Evolutionary conservation across 2,329 filamentous ascomycete species (phyloP).

Genomic region (Cadophora sp.): DNA sequence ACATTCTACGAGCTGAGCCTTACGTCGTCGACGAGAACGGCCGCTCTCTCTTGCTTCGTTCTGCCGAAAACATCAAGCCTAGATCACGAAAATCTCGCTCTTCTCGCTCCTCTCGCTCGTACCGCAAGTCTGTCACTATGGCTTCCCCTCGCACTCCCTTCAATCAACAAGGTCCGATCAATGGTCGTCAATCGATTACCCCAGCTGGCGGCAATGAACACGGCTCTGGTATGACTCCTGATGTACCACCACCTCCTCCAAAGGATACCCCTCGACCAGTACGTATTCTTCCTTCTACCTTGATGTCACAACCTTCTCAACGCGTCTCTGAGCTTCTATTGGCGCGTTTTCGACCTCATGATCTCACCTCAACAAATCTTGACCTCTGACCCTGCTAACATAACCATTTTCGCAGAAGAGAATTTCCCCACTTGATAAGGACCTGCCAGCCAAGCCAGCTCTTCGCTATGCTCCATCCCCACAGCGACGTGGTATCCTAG

Average conservation of each 20-base stretch:
- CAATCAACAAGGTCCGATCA: neutral
- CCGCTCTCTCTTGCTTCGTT: neutral
- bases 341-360: neutral
- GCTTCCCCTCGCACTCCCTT: constrained; percentile 10
- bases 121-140: neutral
- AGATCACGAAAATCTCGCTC: neutral
- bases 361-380: neutral
- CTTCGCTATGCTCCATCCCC: constrained; percentile 16
- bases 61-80: neutral
- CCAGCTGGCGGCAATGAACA: neutral
- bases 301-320: neutral
- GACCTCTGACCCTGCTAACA: neutral
- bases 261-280: constrained; percentile 21
- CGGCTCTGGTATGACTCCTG: constrained; percentile 4
- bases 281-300: neutral
- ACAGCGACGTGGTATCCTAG: constrained; percentile 18
- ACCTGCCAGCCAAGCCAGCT: constrained; percentile 21
- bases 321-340: neutral
- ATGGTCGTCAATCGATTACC: neutral
- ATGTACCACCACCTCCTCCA: constrained; percentile 15
- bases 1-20: constrained; percentile 8
- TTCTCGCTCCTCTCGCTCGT: neutral
- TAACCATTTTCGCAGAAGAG: constrained; percentile 3
- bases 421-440: constrained; percentile 16
- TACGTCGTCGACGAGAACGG: constrained; percentile 17